A percentile compares a stretch with the other conserved stretches of the same genome.
Evolutionary conservation across 2,329 filamentous ascomycete genomes (phyloP).

Genomic region (Claviceps purpurea): DNA sequence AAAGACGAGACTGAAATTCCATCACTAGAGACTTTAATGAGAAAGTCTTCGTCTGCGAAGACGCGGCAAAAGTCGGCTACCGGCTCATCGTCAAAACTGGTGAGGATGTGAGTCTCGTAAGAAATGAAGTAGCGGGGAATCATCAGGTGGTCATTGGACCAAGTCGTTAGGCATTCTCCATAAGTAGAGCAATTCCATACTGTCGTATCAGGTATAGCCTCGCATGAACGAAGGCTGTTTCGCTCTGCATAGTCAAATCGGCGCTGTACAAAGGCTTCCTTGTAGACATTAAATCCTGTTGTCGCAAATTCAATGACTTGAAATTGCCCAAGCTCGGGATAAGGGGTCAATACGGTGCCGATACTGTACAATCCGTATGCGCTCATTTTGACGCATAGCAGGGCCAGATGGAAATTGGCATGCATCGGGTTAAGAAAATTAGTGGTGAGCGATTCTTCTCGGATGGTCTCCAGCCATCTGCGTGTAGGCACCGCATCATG

Average conservation of each 20-base stretch:
- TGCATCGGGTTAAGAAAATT: background rate
- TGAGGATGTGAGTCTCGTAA: background rate
- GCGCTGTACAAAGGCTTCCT: slow-evolving; percentile 3
- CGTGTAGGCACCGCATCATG: background rate
- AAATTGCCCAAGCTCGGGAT: too few species aligned
- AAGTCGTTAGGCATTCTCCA: background rate
- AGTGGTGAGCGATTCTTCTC: background rate
- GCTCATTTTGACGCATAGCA: slow-evolving; percentile 2
- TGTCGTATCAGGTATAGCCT: too few species aligned
- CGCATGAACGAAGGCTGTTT: background rate
- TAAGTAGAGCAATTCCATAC: too few species aligned
- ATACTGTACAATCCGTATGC: slow-evolving; percentile 2
- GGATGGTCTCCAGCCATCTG: slow-evolving; percentile 1
- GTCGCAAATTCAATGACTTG: slow-evolving; percentile 1
- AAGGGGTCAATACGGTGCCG: background rate
- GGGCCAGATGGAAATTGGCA: background rate
- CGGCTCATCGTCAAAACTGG: too few species aligned
- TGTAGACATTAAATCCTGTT: slow-evolving; percentile 2
- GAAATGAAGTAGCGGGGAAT: background rate
- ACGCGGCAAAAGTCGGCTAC: background rate
- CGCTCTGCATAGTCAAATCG: background rate
- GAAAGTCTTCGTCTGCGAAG: slow-evolving; percentile 3
- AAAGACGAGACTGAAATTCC: slow-evolving; percentile 2
- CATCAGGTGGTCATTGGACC: background rate
- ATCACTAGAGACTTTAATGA: background rate